These are phyloP conservation scores for Oryza australiensis DNA, from an alignment of 176 grass and related monocot genomes.

Conservation along the genomic window DNA sequence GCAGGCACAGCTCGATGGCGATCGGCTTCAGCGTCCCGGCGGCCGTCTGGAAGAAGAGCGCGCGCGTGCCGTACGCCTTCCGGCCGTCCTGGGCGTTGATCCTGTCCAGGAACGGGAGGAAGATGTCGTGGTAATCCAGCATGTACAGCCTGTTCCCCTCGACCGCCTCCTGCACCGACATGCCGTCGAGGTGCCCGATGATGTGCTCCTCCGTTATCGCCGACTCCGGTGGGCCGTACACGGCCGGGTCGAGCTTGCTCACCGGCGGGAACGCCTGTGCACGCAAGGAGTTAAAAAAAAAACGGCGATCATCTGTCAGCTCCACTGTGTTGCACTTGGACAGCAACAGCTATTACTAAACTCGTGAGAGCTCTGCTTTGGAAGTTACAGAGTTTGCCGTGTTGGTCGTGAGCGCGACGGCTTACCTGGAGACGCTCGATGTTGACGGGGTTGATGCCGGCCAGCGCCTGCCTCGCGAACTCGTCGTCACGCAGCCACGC, in stretches of 20 bases:
- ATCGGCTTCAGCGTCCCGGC: slow-evolving; percentile 81
- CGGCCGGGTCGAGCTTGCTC: slow-evolving; percentile 78
- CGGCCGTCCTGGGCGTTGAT: slow-evolving; percentile 88
- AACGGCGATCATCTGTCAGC: not conserved
- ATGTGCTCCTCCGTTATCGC: slow-evolving; percentile 92
- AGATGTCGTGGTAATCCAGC: slow-evolving; percentile 85
- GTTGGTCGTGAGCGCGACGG: slow-evolving; percentile 9
- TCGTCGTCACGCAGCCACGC: slow-evolving; percentile 98
- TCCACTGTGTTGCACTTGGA: not conserved
- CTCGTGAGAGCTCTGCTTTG: not conserved
- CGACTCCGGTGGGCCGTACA: slow-evolving; percentile 82
- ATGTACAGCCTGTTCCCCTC: slow-evolving; percentile 66
- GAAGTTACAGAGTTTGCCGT: not conserved
- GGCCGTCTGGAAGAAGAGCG: slow-evolving; percentile 79
- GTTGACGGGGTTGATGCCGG: slow-evolving; percentile 93
- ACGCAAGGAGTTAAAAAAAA: not conserved
- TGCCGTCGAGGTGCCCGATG: slow-evolving; percentile 69
- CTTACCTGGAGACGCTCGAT: slow-evolving; percentile 85
- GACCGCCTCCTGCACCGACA: slow-evolving; percentile 83
- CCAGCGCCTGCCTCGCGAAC: slow-evolving; percentile 81
- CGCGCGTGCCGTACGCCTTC: slow-evolving; percentile 89
- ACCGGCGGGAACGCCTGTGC: slow-evolving; percentile 74
- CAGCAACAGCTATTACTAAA: not conserved
- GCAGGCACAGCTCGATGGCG: slow-evolving; percentile 85
- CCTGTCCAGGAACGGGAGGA: slow-evolving; percentile 78